Evolutionary conservation across 1,139 yeast species (phyloP).

Genomic region (Hemisphaericaspora subhashii): DNA sequence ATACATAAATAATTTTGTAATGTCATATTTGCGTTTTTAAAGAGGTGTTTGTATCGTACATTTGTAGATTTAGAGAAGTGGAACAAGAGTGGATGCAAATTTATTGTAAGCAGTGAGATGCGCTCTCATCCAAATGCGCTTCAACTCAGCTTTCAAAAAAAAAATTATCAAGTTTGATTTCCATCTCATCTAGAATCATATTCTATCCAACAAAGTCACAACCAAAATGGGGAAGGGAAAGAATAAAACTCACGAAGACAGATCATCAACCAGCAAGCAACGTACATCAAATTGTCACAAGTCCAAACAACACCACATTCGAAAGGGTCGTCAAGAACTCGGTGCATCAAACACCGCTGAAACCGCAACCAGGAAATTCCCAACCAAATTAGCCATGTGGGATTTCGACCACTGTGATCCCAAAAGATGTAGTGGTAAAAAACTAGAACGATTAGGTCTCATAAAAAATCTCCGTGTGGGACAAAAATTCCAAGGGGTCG

Average conservation of each 20-base stretch:
- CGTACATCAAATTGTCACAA: conserved; percentile 60
- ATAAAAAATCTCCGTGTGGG: conserved; percentile 81
- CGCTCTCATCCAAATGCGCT: too few species aligned
- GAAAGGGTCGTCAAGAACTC: conserved; percentile 50
- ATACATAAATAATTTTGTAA: conserved; percentile 3
- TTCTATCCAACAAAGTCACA: background rate
- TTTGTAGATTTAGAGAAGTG: too few species aligned
- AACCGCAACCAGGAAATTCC: conserved; percentile 39
- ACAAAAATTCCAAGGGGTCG: conserved; percentile 86
- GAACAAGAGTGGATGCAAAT: too few species aligned
- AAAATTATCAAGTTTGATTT: background rate
- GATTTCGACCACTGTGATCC: conserved; percentile 99
- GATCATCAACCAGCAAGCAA: conserved; percentile 27
- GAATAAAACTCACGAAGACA: conserved; percentile 52
- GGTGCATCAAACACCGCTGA: conserved; percentile 18
- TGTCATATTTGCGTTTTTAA: conserved; percentile 3
- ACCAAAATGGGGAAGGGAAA: conserved; percentile 65
- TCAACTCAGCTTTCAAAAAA: too few species aligned
- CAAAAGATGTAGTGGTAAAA: conserved; percentile 94
- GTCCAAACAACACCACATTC: conserved; percentile 52
- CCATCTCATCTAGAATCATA: background rate
- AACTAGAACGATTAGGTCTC: conserved; percentile 82
- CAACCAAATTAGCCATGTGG: conserved; percentile 85
- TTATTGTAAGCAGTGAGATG: too few species aligned
- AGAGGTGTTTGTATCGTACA: background rate